These are phyloP conservation scores for Eimeria tenella DNA, from an alignment of 169 alveolate genomes.

Conservation along the genomic window DNA sequence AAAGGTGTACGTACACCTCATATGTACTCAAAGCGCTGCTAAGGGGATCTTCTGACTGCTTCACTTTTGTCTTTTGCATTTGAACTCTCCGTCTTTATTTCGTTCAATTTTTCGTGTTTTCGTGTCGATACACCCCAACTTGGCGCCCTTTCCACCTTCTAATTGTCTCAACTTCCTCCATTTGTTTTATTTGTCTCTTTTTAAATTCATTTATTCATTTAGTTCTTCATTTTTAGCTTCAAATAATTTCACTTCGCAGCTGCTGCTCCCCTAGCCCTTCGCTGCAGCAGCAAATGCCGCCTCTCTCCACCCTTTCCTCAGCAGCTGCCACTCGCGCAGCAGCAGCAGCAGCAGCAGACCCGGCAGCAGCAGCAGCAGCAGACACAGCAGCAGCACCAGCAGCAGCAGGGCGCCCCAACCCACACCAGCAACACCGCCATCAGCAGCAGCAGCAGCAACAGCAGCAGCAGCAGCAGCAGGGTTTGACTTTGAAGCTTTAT, in stretches of 20 bases:
- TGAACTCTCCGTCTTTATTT: background rate
- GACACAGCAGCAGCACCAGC: too few relatives aligned
- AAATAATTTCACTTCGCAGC: background rate
- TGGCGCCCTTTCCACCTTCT: too few relatives aligned
- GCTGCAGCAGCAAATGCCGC: background rate
- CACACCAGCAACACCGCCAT: too few relatives aligned
- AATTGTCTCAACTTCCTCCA: background rate
- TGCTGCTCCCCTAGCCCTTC: background rate
- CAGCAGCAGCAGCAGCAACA: conserved; percentile 22
- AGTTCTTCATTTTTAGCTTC: background rate
- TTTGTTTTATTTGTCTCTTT: background rate
- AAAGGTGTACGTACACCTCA: background rate
- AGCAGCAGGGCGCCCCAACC: too few relatives aligned
- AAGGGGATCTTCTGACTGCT: too few relatives aligned
- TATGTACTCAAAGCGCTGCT: background rate
- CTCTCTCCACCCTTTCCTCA: background rate
- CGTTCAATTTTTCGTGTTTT: background rate
- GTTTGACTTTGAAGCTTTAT: background rate
- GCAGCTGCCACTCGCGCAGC: background rate
- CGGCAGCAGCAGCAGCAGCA: background rate
- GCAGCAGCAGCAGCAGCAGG: conserved; percentile 43
- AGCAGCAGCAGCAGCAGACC: background rate
- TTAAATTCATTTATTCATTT: background rate
- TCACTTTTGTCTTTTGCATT: background rate
- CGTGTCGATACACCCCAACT: background rate